Percentiles rank a stretch among this genome's conserved stretches.
phyloP scores from a whole-genome alignment of 768 basidiomycete genomes.

The Suillus subaureus region DNA sequence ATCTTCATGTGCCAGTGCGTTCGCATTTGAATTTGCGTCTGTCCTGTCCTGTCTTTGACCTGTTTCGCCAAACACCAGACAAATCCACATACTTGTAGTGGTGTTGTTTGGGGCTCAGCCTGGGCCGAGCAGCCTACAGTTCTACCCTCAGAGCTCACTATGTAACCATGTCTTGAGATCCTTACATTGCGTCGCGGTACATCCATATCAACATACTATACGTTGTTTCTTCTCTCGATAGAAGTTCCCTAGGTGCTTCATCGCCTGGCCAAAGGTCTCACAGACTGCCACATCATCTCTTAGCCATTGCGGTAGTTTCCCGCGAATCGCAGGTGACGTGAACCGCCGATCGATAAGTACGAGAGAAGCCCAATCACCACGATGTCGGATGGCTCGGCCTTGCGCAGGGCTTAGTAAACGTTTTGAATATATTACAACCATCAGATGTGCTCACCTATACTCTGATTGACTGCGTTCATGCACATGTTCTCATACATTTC shows the following conservation, averaged over 20 bases:
- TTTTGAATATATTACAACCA: not conserved
- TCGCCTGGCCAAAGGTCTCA: slow-evolving; percentile 69
- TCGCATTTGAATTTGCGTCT: no score
- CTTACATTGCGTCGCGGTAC: no score
- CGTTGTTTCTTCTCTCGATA: slow-evolving; percentile 56
- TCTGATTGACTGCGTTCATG: slow-evolving; percentile 96
- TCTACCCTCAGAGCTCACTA: not conserved
- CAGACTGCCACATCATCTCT: slow-evolving; percentile 58
- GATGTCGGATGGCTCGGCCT: slow-evolving; percentile 95
- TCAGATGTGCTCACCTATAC: slow-evolving; percentile 67
- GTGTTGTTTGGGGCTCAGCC: not conserved
- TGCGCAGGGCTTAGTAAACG: slow-evolving; percentile 6
- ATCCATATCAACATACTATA: not conserved
- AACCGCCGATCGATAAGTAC: slow-evolving; percentile 89
- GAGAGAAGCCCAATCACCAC: slow-evolving; percentile 88
- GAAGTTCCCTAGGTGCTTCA: slow-evolving; percentile 70
- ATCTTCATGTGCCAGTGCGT: no score
- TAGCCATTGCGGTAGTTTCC: slow-evolving; percentile 93
- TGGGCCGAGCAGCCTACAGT: not conserved
- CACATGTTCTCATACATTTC: slow-evolving; percentile 92
- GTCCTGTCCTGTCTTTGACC: not conserved
- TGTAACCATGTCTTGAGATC: not conserved
- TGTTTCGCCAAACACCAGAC: not conserved
- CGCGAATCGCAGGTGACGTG: slow-evolving; percentile 60
- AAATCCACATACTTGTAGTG: not conserved